Evolutionary conservation across 176 grass and related monocot species (phyloP), one percentile per base, ranked within the genome.

Genomic region (Aegilops bicornis): DNA sequence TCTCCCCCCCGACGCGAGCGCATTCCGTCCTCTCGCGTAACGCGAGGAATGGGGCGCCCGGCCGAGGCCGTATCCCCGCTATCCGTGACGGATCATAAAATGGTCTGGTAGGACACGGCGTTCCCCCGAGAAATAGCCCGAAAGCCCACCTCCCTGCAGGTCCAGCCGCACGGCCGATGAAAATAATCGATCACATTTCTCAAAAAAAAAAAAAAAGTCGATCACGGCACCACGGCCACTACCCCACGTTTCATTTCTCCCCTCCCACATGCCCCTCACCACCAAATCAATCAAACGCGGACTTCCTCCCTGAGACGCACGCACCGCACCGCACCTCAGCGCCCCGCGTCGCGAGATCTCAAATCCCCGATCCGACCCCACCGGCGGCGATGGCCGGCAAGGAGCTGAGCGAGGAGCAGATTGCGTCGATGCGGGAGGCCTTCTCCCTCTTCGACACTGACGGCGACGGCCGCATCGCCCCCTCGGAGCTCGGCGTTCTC

Each of bases 401-500:
- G 82, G 94, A 92, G 37, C 90, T 94, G 45, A 96, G 87, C 20
- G 92, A 92, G 0, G 94, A 96, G 83, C 97, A 99, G 97, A 91
- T 99, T 68, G 88, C 94, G 2, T 94, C 90, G 35, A 99, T 99
- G 94, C 92, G 92, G 42, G 92, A 99, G 87, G 97, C 97, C 9
- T 99, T 99, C 87, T 92, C 90, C 24, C 94, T 99, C 11, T 99
- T 99, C 85, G 97, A 99, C 77, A 94, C 94, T 2, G 97, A 99
- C 90, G 94, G 88, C 43, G 94, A 99, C 80, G 97, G 97, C 75
- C 82, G 73, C 6, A 99, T 99, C 90, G 94, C 97, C 3, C 88
- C 97, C 0, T 87, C 97, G 6, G 97, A 99, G 74, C 94, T 99
- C 9, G 97, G 97, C 47, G 92, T 99, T 48, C 97, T 99, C 35